Evolutionary conservation across 176 grass and related monocot genomes (phyloP), one percentile per base, ranked within the genome.

Genomic region (Thinopyrum elongatum): DNA sequence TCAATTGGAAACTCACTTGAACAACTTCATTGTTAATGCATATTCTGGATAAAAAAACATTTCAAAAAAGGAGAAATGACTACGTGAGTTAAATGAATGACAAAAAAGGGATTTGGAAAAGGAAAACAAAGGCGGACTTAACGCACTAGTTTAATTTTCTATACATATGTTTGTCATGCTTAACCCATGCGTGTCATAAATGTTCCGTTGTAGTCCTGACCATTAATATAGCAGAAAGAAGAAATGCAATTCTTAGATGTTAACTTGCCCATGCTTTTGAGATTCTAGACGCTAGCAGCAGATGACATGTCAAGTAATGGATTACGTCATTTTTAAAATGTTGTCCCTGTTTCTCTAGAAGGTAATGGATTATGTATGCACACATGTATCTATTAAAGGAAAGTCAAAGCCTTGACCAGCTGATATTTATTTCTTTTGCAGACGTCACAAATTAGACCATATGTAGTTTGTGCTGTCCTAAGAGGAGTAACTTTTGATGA

Each of bases 401-500:
- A 78, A 49, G 8, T 55, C 39, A 47, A 36, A 62, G 17, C 62
- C 29, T 72, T 83, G 17, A 82, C 41, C 11, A 90, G 22, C 7
- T 59, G 46, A 74, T 77, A 17, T 78, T 78, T 55, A 7, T 83
- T 85, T 55, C 29, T 59, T 76, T 53, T 84, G 58, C 80, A 99
- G 97, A 99, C 97, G 80, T 85, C 79, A 68, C 88, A 90, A 88
- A 93, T 99, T 87, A 94, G 97, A 75, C 97, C 93, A 17, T 92
- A 89, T 4, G 42, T 96, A 71, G 97, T 99, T 80, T 99, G 94
- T 93, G 94, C 94, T 39, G 87, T 96, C 31, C 86, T 99, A 87
- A 92, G 94, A 86, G 94, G 94, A 27, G 82, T 99, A 85, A 91
- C 90, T 85, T 99, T 95, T 3, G 90, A 96, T 86, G 94, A 99